Evolutionary conservation across 495 filamentous ascomycete genomes (phyloP), one percentile per base, ranked within the genome.

Genomic region (Hypomontagnella monticulosa): DNA sequence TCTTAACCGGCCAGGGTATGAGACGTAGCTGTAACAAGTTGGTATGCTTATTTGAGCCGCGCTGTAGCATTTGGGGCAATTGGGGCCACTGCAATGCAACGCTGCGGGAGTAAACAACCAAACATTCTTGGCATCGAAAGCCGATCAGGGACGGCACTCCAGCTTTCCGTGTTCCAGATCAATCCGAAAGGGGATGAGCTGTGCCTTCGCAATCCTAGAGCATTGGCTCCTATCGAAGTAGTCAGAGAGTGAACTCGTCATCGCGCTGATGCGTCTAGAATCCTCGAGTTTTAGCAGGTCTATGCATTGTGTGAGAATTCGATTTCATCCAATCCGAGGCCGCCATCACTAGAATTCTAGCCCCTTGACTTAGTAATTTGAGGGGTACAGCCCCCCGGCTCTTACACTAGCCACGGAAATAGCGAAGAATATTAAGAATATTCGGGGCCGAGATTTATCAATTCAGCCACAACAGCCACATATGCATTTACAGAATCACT

Each of bases 81-180:
- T 23, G 20, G 56, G 1, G 20, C 19, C 5, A 56, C 50, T 56
- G 59, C 58, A 14, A 68, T 64, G 47, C 50, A 27, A 69, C 60
- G 66, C 66, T 65, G 61, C 40, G 40, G 56, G 32, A 14, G 19
- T 33, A 51, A 61, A 69, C 56, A 61, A 43, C 30, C 43, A 69
- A 69, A 69, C 66, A 69, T n/a, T 54, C 66, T 69, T 69, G 66
- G 66, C 66, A 61, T 61, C 54, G 42, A 51, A 41, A 63, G 65
- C 37, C 42, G 65, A 68, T 68, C 65, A 68, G 65, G 65, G 65
- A 62, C 66, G 66, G 66, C 48, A 61, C 43, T 44, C 30, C 33
- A 40, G 40, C 50, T 52, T 33, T 48, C 66, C 60, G 66, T 64
- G 61, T 65, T 52, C 43, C 50, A 61, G 46, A 61, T 65, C 50